Base-by-base conservation (phyloP, 2,329 filamentous ascomycete genomes). In the Aureobasidium sp. region DNA sequence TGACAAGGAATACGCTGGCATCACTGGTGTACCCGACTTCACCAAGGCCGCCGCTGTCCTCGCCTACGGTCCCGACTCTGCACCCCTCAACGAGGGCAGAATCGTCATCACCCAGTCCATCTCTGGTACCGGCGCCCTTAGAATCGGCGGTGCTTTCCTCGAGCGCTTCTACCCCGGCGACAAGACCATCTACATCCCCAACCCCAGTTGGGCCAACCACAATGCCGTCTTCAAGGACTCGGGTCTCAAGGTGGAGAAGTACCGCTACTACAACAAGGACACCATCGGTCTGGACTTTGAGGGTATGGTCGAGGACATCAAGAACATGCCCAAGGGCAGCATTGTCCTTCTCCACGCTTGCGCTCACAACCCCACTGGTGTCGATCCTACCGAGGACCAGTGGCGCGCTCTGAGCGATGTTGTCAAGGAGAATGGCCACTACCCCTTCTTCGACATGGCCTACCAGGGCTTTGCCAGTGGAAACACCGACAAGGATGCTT, bases 211-310 rank as follows among this genome's bases (percentile, higher is more conserved):
- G 94, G 94, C 93, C 70, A 97, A 99, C 84, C 94, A 99, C 82
- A 89, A 85, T 74, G 92, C 93, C 65, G 89, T 99, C 75, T 97
- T 99, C 85, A 87, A 84, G 78, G 92, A 97, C 77, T 88, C 90
- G 33, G 90, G 92, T 61, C 84, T 99, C 66, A 83, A 89, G 77
- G 91, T 97, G 64, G 86, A 92, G 79, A 90, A 92, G 79, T 99
- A 99, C 84, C 84, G 90, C 70, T 99, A 99, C 86, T 99, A 97
- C 82, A 90, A 97, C 85, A 95, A 95, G 83, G 87, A 96, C 74
- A 97, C 93, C 72, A 97, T 96, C 73, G 92, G 92, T 60, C 87
- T 99, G 66, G 94, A 99, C 82, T 97, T 96, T 71, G 90, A 95
- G 67, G 94, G 94, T 70, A 84, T 99, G 82, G 73, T 96, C 62